A percentile compares a stretch with the other conserved stretches of the same genome.
Evolutionary conservation across 768 basidiomycete species (phyloP).

Genomic region (Mycena metata): DNA sequence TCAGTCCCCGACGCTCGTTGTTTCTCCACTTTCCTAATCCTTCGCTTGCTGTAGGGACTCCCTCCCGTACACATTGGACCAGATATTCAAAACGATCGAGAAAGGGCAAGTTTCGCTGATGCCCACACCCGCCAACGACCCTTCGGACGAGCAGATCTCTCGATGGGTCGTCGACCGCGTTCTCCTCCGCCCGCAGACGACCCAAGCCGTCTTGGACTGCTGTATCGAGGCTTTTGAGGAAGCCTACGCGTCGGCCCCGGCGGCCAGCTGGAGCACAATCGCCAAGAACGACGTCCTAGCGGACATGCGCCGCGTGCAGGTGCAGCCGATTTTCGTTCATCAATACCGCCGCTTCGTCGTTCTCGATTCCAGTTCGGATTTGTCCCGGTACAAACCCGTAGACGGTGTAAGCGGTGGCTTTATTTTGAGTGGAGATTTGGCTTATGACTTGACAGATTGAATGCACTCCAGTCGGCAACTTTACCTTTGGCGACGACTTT

Average conservation of each 20-base stretch:
- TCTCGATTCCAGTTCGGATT: neutral
- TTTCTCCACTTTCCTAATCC: neutral
- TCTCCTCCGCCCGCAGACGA: neutral
- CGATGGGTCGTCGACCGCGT: neutral
- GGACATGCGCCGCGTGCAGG: constrained; percentile 28
- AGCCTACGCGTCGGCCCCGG: neutral
- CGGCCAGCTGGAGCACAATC: neutral
- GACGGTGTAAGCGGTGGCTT: constrained; percentile 4
- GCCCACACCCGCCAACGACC: neutral
- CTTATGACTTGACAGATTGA: constrained; percentile 2
- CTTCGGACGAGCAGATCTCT: neutral
- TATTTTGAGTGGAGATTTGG: neutral
- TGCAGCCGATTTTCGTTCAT: constrained; percentile 7
- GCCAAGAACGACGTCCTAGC: constrained; percentile 8
- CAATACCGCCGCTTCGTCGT: constrained; percentile 22
- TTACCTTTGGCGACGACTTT: constrained; percentile 11
- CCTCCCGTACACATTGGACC: constrained; percentile 7
- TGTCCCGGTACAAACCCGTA: neutral
- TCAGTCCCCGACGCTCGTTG: neutral
- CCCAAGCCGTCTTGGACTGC: neutral
- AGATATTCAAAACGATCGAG: constrained; percentile 2
- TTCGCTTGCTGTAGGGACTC: neutral
- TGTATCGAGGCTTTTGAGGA: constrained; percentile 8
- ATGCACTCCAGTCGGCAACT: neutral
- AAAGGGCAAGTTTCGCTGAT: constrained; percentile 11